phyloP scores from a whole-genome alignment of 225 moss, liverwort and hornwort species.

The Marchantia polymorpha region DNA sequence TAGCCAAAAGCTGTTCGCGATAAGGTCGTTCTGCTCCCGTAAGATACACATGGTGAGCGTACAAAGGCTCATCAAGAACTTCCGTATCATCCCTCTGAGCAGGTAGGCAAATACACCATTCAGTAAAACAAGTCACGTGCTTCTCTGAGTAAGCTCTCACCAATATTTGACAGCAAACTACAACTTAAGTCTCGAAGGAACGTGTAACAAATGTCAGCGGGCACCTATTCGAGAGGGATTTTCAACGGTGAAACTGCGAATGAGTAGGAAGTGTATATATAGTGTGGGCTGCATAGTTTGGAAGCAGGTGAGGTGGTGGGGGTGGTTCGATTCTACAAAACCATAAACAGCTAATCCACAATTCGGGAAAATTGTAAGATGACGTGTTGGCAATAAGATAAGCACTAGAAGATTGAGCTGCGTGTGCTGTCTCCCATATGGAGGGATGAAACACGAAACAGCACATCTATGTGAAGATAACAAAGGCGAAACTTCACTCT shows the following conservation, averaged over 20 bases:
- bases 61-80: conserved; percentile 82
- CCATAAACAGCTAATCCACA: no score
- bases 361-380: no score
- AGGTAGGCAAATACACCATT: not conserved
- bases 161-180: not conserved
- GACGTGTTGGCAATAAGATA: no score
- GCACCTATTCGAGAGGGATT: not conserved
- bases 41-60: conserved; percentile 65
- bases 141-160: not conserved
- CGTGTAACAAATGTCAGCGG: not conserved
- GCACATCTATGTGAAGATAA: no score
- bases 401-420: no score
- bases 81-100: conserved; percentile 82
- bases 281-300: no score
- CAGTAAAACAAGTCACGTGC: not conserved
- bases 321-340: no score
- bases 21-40: conserved; percentile 62
- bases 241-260: not conserved
- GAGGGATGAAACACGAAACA: no score
- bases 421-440: no score
- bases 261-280: no score
- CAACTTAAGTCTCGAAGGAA: not conserved
- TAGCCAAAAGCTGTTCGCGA: conserved; percentile 62
- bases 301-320: no score
- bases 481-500: no score